Evolutionary conservation across 2,329 filamentous ascomycete genomes (phyloP), one percentile per base, ranked within the genome.

Genomic region (Fusarium longipes): DNA sequence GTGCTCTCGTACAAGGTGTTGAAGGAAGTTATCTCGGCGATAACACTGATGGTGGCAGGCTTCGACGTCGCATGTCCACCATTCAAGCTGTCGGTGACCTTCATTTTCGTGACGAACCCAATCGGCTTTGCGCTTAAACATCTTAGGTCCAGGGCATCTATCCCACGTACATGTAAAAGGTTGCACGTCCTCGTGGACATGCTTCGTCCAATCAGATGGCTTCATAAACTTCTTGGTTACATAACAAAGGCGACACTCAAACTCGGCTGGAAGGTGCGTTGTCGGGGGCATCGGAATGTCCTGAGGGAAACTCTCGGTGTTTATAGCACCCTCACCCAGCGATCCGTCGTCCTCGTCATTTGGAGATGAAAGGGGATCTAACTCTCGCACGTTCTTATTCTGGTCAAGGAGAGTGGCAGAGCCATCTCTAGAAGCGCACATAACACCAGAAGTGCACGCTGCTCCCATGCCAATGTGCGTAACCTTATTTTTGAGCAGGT

Each of bases 91-190:
- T 24, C 94, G 87, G 76, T 97, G 94, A 25, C 91, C 89, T 78
- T 97, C 94, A 70, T 95, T 97, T 76, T 97, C 94, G 73, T 97
- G 94, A 29, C 94, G 87, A 22, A 97, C 93, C 94, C 94, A 97
- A 76, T 97, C 94, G 15, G 94, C 94, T 79, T 97, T 97, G 45
- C 93, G 88, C 79, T 97, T 97, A 83, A 97, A 97, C 33, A 93
- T 93, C 78, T 96, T 97, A 18, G 92, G 89, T 45, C 97, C 93
- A 10, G 87, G 86, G 75, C 94, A 97, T 49, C 88, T 85, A 3
- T 91, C 88, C 81, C 95, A 97, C 0, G 93, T 97, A 78, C 94
- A 97, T 5, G 93, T 96, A 71, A 97, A 97, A 1, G 94, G 94
- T 75, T 96, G 92, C 1, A 97, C 88, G 75, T 97, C 94, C 78